These are phyloP conservation scores for Debaryomyces robertsiae DNA, from an alignment of 1,139 yeast species.

Conservation along the genomic window DNA sequence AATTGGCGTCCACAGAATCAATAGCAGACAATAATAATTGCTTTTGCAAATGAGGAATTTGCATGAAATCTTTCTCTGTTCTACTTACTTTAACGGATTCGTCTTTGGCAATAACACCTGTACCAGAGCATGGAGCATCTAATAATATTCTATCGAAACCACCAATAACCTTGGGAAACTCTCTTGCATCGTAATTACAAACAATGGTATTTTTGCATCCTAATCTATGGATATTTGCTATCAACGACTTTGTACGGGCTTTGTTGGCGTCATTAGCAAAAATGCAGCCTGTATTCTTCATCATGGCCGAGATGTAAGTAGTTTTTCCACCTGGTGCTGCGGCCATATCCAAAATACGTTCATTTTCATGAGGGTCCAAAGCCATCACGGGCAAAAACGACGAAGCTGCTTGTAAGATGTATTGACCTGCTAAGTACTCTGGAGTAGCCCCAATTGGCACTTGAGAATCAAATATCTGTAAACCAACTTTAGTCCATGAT, in stretches of 20 bases:
- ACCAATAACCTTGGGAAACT: slow-evolving; percentile 96
- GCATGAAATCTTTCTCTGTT: slow-evolving; percentile 94
- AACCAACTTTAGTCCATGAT: slow-evolving; percentile 96
- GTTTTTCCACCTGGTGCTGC: slow-evolving; percentile 99
- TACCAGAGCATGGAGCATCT: slow-evolving; percentile 99
- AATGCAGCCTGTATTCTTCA: slow-evolving; percentile 97
- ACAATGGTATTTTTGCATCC: slow-evolving; percentile 97
- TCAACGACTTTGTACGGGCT: slow-evolving; percentile 91
- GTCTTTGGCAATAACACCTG: slow-evolving; percentile 98
- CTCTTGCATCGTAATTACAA: slow-evolving; percentile 97
- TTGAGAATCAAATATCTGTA: slow-evolving; percentile 95
- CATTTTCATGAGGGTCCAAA: slow-evolving; percentile 91
- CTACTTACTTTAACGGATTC: slow-evolving; percentile 92
- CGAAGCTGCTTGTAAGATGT: slow-evolving; percentile 97
- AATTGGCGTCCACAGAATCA: slow-evolving; percentile 93
- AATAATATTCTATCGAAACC: slow-evolving; percentile 93
- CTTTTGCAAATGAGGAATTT: slow-evolving; percentile 94
- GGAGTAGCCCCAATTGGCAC: slow-evolving; percentile 99
- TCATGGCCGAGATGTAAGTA: slow-evolving; percentile 90
- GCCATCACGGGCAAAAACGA: slow-evolving; percentile 98
- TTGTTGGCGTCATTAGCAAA: slow-evolving; percentile 98
- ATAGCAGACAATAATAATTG: slow-evolving; percentile 92
- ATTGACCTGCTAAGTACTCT: slow-evolving; percentile 96
- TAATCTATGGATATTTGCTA: slow-evolving; percentile 95
- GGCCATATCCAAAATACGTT: slow-evolving; percentile 96